These are phyloP conservation scores for Apium graveolens DNA, from an alignment of 129 eudicot genomes.

Conservation along the genomic window DNA sequence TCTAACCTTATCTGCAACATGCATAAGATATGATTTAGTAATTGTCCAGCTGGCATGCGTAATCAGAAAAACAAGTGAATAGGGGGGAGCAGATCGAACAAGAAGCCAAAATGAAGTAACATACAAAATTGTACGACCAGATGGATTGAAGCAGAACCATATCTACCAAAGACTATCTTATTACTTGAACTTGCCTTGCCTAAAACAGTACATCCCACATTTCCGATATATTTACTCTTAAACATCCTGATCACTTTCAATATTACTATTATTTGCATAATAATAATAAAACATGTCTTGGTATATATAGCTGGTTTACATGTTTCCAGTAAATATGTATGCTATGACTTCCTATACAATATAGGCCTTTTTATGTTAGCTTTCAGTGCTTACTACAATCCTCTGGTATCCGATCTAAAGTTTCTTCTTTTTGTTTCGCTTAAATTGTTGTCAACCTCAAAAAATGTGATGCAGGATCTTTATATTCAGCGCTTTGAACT, in stretches of 20 bases:
- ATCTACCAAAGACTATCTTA: neutral
- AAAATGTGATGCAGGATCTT: too few species aligned
- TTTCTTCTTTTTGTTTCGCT: neutral
- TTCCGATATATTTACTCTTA: neutral
- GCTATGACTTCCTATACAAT: neutral
- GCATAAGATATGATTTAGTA: neutral
- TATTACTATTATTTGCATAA: neutral
- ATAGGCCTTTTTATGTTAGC: neutral
- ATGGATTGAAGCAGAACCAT: neutral
- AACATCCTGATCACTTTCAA: neutral
- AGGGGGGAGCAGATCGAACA: neutral
- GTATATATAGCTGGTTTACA: neutral
- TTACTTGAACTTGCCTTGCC: neutral
- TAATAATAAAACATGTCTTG: neutral
- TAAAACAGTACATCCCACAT: neutral
- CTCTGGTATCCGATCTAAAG: neutral
- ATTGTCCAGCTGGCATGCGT: neutral
- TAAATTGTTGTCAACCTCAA: neutral
- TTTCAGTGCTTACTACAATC: neutral
- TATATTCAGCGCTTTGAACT: too few species aligned
- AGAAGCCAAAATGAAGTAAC: neutral
- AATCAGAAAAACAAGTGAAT: neutral
- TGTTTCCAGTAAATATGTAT: neutral
- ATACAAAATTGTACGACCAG: neutral
- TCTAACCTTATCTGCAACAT: constrained; percentile 84